A percentile compares a stretch with the other conserved stretches of the same genome.
phyloP scores from a whole-genome alignment of 192 early-diverging fungal genomes.

The Gamsiella multidivaricata region DNA sequence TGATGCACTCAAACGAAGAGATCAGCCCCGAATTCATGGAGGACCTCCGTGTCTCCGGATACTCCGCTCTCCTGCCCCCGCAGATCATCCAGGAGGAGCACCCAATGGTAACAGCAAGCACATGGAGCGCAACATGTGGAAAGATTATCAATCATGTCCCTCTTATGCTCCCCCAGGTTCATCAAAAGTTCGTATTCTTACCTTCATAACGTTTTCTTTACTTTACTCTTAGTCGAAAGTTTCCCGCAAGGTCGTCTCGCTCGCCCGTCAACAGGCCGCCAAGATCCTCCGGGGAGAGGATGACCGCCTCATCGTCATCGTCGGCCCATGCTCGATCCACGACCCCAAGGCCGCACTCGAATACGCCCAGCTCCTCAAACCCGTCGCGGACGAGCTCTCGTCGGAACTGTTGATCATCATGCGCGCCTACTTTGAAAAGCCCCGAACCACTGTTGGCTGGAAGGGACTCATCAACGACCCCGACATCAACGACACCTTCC shows the following conservation, averaged over 20 bases:
- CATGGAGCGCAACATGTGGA: not conserved
- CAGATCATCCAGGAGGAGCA: slow-evolving; percentile 90
- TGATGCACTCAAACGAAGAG: slow-evolving; percentile 52
- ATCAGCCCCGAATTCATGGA: slow-evolving; percentile 70
- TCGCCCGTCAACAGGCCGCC: slow-evolving; percentile 70
- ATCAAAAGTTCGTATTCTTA: not conserved
- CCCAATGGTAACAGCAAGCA: slow-evolving; percentile 71
- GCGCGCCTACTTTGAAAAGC: slow-evolving; percentile 99
- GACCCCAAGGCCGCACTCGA: slow-evolving; percentile 86
- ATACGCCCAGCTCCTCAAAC: slow-evolving; percentile 70
- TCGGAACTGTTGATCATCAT: slow-evolving; percentile 91
- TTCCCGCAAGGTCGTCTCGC: slow-evolving; percentile 55
- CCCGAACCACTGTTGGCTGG: slow-evolving; percentile 94
- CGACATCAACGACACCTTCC: slow-evolving; percentile 81
- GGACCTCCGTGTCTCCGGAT: slow-evolving; percentile 87
- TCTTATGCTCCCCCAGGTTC: too few relatives aligned
- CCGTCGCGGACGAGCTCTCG: slow-evolving; percentile 67
- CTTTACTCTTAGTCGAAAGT: slow-evolving; percentile 54
- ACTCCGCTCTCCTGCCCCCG: slow-evolving; percentile 93
- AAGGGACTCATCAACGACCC: slow-evolving; percentile 89
- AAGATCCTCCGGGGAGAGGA: slow-evolving; percentile 82
- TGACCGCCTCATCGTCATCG: slow-evolving; percentile 90
- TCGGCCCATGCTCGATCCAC: slow-evolving; percentile 98
- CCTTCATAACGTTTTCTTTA: not conserved
- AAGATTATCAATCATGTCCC: too few relatives aligned